phyloP scores from a whole-genome alignment of 768 basidiomycete genomes.

The Peribolospora baueri region DNA sequence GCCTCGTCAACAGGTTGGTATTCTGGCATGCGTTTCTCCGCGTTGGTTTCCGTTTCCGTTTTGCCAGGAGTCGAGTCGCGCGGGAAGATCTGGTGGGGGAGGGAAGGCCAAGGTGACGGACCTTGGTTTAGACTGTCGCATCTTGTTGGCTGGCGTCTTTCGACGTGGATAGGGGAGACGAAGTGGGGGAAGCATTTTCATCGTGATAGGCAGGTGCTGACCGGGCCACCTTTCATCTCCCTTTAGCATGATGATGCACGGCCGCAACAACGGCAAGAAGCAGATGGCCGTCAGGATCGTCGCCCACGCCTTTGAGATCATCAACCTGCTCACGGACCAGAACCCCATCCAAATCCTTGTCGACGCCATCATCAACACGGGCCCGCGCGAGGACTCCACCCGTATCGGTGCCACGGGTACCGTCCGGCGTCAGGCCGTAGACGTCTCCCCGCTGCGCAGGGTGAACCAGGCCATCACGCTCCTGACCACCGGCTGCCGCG shows the following conservation, averaged over 20 bases:
- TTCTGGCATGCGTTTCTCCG: too few relatives aligned
- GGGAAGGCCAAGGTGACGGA: background rate
- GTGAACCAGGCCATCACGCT: slow-evolving; percentile 95
- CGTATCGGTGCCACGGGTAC: slow-evolving; percentile 99
- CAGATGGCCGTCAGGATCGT: slow-evolving; percentile 78
- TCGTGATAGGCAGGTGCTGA: too few relatives aligned
- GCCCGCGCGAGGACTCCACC: slow-evolving; percentile 97
- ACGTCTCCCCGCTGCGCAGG: slow-evolving; percentile 90
- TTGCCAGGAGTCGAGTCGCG: background rate
- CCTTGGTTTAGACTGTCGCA: background rate
- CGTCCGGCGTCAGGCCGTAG: slow-evolving; percentile 96
- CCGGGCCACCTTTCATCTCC: background rate
- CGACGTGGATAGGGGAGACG: too few relatives aligned
- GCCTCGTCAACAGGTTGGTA: slow-evolving; percentile 77
- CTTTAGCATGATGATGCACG: slow-evolving; percentile 95
- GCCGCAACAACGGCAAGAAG: slow-evolving; percentile 73
- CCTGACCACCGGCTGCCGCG: slow-evolving; percentile 88
- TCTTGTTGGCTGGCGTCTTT: background rate
- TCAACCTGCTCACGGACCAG: slow-evolving; percentile 98
- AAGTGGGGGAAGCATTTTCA: too few relatives aligned
- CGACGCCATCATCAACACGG: slow-evolving; percentile 98
- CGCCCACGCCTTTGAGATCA: slow-evolving; percentile 97
- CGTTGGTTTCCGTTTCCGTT: too few relatives aligned
- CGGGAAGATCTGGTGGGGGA: background rate
- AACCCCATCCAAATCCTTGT: slow-evolving; percentile 98